Evolutionary conservation across 75 land plant genomes (phyloP).

Genomic region (Azolla pinnata): DNA sequence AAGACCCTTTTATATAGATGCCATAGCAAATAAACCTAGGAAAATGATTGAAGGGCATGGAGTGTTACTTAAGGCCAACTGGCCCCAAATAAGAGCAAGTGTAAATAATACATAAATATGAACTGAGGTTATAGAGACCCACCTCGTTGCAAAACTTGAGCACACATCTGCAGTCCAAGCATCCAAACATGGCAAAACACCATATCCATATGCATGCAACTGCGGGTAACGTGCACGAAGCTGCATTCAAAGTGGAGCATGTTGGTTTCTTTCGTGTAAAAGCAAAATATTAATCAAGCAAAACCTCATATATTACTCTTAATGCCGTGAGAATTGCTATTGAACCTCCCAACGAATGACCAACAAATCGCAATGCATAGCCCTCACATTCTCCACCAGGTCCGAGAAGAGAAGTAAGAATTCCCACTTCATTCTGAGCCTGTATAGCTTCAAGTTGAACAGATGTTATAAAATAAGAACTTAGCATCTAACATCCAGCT

Average conservation of each 20-base stretch:
- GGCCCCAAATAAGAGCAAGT: background rate
- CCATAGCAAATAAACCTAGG: no score
- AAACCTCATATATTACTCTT: slow-evolving; percentile 34
- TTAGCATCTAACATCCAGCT: no score
- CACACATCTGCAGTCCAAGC: slow-evolving; percentile 67
- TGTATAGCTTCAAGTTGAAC: no score
- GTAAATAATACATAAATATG: background rate
- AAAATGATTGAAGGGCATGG: no score
- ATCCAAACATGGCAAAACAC: slow-evolving; percentile 91
- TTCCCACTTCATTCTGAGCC: slow-evolving; percentile 20
- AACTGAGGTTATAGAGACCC: background rate
- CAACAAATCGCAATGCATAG: slow-evolving; percentile 62
- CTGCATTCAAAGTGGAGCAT: slow-evolving; percentile 25
- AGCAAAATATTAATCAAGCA: background rate
- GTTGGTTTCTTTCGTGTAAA: background rate
- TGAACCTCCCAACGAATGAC: slow-evolving; percentile 94
- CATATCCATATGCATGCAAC: slow-evolving; percentile 79
- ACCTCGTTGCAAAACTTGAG: slow-evolving; percentile 82
- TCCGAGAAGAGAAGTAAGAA: slow-evolving; percentile 60
- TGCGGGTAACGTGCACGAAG: slow-evolving; percentile 54
- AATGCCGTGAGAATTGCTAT: slow-evolving; percentile 72
- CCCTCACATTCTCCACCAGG: slow-evolving; percentile 81
- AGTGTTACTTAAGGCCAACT: background rate
- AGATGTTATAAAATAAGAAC: no score
- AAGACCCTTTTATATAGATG: no score